These are phyloP conservation scores for Cicer judaicum DNA, from an alignment of 306 rosid genomes.

Conservation along the genomic window DNA sequence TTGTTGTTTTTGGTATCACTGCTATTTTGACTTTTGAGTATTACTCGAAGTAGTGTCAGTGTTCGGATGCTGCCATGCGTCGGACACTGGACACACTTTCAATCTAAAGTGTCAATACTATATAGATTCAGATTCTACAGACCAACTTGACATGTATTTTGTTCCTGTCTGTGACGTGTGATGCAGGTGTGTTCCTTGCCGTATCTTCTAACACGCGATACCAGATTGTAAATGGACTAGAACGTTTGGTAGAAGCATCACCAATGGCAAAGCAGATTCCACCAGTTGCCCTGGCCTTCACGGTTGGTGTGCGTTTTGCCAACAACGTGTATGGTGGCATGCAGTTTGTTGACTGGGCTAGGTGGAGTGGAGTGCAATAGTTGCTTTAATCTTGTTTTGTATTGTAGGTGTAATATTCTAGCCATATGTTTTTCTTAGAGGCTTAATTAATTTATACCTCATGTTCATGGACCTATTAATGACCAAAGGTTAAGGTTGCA, in stretches of 20 bases:
- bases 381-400: conserved; percentile 24
- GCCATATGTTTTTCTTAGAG: conserved; percentile 4
- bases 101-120: too few relatives aligned
- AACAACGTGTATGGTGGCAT: conserved; percentile 92
- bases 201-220: conserved; percentile 90
- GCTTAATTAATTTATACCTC: conserved; percentile 13
- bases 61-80: too few relatives aligned
- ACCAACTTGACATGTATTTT: not conserved
- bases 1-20: not conserved
- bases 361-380: conserved; percentile 93
- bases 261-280: conserved; percentile 78
- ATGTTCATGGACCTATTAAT: conserved; percentile 13
- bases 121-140: not conserved
- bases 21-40: conserved; percentile 16
- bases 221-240: conserved; percentile 86
- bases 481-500: conserved; percentile 30
- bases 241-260: conserved; percentile 83
- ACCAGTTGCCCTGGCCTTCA: conserved; percentile 86
- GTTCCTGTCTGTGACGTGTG: not conserved
- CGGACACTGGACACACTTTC: too few relatives aligned
- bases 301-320: conserved; percentile 88
- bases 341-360: conserved; percentile 99
- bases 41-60: not conserved
- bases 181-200: conserved; percentile 83
- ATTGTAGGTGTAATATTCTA: conserved; percentile 24